A percentile compares a stretch with the other conserved stretches of the same genome.
Evolutionary conservation across 1,284 basidiomycete species (phyloP).

Genomic region (Papiliotrema nemorosa): DNA sequence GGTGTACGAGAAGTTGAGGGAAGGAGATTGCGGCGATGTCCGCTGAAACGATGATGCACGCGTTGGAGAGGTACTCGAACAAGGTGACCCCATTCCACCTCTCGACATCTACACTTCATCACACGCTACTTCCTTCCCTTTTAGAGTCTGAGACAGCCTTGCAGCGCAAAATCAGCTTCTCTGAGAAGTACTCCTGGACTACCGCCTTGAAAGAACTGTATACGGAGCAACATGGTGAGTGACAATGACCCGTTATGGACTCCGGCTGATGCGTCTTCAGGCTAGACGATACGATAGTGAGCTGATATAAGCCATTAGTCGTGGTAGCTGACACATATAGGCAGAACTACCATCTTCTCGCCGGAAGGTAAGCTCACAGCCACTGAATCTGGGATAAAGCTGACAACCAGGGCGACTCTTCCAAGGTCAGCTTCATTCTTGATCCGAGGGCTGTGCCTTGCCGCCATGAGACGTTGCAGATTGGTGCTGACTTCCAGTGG

Average conservation of each 20-base stretch:
- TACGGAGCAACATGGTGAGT: conserved; percentile 28
- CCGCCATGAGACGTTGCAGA: background rate
- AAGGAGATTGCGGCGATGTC: too few species aligned
- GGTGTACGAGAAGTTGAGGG: too few species aligned
- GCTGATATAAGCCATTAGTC: conserved; percentile 34
- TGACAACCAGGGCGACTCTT: conserved; percentile 69
- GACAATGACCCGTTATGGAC: background rate
- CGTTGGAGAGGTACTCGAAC: too few species aligned
- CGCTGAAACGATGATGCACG: too few species aligned
- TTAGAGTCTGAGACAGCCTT: too few species aligned
- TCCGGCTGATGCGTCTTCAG: conserved; percentile 51
- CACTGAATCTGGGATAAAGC: conserved; percentile 4
- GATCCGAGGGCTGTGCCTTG: background rate
- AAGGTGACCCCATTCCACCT: too few species aligned
- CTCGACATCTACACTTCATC: too few species aligned
- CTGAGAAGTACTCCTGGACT: too few species aligned
- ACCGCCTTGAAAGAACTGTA: too few species aligned
- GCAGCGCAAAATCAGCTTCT: too few species aligned
- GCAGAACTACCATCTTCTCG: conserved; percentile 87
- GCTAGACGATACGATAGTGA: conserved; percentile 85
- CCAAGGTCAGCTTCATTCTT: conserved; percentile 62
- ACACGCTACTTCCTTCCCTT: too few species aligned
- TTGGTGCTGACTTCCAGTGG: conserved; percentile 58
- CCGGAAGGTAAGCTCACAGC: conserved; percentile 67
- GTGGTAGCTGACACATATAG: conserved; percentile 17